A percentile compares a stretch with the other conserved stretches of the same genome.
These are phyloP conservation scores for Pontederia paniculata DNA, from an alignment of 176 grass and related monocot genomes.

Conservation along the genomic window DNA sequence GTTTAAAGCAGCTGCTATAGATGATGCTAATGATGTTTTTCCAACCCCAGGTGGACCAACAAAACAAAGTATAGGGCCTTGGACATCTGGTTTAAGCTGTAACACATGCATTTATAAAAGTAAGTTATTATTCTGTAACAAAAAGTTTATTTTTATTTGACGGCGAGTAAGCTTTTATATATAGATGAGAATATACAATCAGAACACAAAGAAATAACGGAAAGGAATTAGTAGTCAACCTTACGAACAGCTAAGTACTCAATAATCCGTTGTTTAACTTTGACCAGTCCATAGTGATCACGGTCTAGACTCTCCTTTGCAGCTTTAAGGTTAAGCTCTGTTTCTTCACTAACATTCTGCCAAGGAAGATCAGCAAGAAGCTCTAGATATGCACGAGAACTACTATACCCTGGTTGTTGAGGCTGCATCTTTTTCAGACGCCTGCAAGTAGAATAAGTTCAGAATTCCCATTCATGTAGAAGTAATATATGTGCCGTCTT, in stretches of 20 bases:
- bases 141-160: too few relatives aligned
- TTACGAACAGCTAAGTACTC: slow-evolving; percentile 98
- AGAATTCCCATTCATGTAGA: neutral
- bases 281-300: slow-evolving; percentile 81
- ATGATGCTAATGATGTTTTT: slow-evolving; percentile 96
- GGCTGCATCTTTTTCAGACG: slow-evolving; percentile 91
- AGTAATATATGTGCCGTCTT: too few relatives aligned
- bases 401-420: slow-evolving; percentile 98
- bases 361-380: slow-evolving; percentile 96
- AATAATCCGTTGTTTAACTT: slow-evolving; percentile 95
- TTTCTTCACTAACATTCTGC: slow-evolving; percentile 95
- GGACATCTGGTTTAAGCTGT: slow-evolving; percentile 98
- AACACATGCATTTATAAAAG: slow-evolving; percentile 15
- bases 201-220: neutral
- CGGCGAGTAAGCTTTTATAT: too few relatives aligned
- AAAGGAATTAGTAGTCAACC: slow-evolving; percentile 30
- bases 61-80: slow-evolving; percentile 90
- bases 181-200: slow-evolving; percentile 4
- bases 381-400: slow-evolving; percentile 83
- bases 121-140: too few relatives aligned
- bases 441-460: slow-evolving; percentile 27
- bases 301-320: slow-evolving; percentile 83
- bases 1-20: slow-evolving; percentile 75
- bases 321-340: slow-evolving; percentile 72
- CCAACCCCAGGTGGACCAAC: slow-evolving; percentile 98